These are phyloP conservation scores for Fusarium armeniacum DNA, from an alignment of 2,329 filamentous ascomycete genomes.

Conservation along the genomic window DNA sequence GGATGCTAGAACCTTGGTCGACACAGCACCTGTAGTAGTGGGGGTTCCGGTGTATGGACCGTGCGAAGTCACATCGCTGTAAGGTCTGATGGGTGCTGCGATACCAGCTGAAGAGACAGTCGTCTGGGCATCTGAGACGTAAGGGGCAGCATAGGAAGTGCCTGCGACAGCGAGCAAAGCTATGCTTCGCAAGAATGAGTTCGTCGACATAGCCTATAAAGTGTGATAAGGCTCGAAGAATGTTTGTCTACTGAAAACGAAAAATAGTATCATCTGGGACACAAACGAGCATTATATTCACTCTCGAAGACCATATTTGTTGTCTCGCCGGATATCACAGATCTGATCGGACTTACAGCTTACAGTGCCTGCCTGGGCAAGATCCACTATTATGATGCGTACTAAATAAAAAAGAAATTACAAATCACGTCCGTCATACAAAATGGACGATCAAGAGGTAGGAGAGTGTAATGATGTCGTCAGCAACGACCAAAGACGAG, in stretches of 20 bases:
- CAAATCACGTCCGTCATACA: constrained; percentile 18
- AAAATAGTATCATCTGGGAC: background rate
- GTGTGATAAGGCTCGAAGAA: background rate
- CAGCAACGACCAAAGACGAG: background rate
- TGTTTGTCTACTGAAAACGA: background rate
- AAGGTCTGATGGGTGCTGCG: constrained; percentile 51
- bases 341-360: background rate
- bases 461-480: constrained; percentile 24
- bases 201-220: constrained; percentile 19
- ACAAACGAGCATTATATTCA: constrained; percentile 10
- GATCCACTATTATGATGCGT: constrained; percentile 39
- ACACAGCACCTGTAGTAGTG: constrained; percentile 78
- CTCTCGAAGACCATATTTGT: background rate
- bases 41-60: constrained; percentile 75
- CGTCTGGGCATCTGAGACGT: constrained; percentile 55
- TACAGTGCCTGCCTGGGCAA: background rate
- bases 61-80: constrained; percentile 74
- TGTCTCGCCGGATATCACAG: background rate
- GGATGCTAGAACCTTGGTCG: constrained; percentile 68
- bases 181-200: constrained; percentile 10
- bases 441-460: background rate
- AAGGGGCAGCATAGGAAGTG: constrained; percentile 51
- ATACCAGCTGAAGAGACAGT: constrained; percentile 53
- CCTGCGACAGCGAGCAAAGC: constrained; percentile 34
- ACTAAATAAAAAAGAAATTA: background rate